Conservation (phyloP, 2,329 filamentous ascomycete species). For the Alternaria rosae region DNA sequence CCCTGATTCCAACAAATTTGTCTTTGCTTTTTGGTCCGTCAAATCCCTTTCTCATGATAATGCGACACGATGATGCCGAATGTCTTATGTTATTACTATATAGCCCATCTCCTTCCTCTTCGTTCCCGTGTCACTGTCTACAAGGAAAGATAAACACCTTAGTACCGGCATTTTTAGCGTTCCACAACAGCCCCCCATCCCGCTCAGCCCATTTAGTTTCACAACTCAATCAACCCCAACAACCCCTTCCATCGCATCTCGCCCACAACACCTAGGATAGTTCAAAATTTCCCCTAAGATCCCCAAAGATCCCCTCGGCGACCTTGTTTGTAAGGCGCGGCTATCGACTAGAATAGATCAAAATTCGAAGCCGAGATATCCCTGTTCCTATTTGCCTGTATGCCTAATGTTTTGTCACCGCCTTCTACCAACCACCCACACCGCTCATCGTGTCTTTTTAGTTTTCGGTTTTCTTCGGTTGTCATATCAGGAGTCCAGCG, state of each 20-base stretch:
- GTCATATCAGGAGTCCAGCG: not conserved
- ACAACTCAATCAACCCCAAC: not conserved
- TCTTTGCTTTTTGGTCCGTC: slow-evolving; percentile 3
- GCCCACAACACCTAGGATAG: slow-evolving; percentile 10
- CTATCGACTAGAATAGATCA: slow-evolving; percentile 19
- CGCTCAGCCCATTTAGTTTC: slow-evolving; percentile 16
- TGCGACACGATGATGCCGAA: slow-evolving; percentile 21
- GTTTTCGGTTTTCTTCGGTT: not conserved
- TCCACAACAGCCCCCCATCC: slow-evolving; percentile 11
- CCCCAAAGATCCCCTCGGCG: too few relatives aligned
- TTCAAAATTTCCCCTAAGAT: slow-evolving; percentile 2
- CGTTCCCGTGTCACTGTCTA: not conserved
- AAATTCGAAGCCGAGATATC: slow-evolving; percentile 9
- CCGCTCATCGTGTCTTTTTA: slow-evolving; percentile 8
- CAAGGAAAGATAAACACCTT: not conserved
- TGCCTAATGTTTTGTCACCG: slow-evolving; percentile 1
- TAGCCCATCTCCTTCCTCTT: slow-evolving; percentile 13
- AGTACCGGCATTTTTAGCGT: slow-evolving; percentile 4
- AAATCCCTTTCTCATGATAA: slow-evolving; percentile 17
- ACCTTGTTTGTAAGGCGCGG: slow-evolving; percentile 15
- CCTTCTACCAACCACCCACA: not conserved
- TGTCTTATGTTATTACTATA: slow-evolving; percentile 21
- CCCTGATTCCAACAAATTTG: not conserved
- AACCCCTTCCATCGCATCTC: slow-evolving; percentile 1
- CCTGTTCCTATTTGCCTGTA: not conserved